Conservation (phyloP, 805 yeast genomes). For the Yamadazyma laniorum region DNA sequence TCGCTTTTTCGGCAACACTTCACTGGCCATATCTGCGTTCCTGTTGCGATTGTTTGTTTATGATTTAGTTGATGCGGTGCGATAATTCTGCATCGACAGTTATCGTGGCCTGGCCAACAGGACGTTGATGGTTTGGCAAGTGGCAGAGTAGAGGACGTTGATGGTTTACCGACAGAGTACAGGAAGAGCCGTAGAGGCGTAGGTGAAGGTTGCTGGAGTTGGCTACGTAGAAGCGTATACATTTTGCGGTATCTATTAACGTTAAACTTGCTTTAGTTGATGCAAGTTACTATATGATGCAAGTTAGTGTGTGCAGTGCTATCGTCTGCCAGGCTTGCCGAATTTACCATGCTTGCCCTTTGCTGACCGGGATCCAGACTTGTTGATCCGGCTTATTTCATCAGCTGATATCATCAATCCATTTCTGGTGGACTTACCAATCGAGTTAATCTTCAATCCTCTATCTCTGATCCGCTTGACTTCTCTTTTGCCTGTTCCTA, state of each 20-base stretch:
- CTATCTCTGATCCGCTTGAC: slow-evolving; percentile 55
- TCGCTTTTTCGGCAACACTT: slow-evolving; percentile 25
- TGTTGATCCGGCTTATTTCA: slow-evolving; percentile 55
- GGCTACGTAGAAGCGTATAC: no score
- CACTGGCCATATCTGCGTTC: slow-evolving; percentile 12
- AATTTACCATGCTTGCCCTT: slow-evolving; percentile 4
- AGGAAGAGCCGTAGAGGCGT: no score
- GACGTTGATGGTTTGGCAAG: no score
- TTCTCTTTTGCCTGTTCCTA: slow-evolving; percentile 46
- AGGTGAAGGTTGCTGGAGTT: no score
- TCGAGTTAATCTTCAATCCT: slow-evolving; percentile 73
- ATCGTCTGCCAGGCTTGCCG: background rate
- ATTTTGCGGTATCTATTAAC: no score
- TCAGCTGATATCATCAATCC: slow-evolving; percentile 69
- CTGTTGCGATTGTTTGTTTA: slow-evolving; percentile 7
- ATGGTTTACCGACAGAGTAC: no score
- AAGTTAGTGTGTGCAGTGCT: no score
- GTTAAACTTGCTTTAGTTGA: no score
- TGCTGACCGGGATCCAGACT: slow-evolving; percentile 1
- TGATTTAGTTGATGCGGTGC: background rate
- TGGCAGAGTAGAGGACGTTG: no score
- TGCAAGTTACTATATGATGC: no score
- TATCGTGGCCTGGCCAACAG: no score
- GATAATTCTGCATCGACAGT: no score
- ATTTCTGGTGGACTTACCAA: slow-evolving; percentile 75